A percentile compares a stretch with the other conserved stretches of the same genome.
Conservation (phyloP, 208 protist species). For the Naegleria lovaniensis region DNA sequence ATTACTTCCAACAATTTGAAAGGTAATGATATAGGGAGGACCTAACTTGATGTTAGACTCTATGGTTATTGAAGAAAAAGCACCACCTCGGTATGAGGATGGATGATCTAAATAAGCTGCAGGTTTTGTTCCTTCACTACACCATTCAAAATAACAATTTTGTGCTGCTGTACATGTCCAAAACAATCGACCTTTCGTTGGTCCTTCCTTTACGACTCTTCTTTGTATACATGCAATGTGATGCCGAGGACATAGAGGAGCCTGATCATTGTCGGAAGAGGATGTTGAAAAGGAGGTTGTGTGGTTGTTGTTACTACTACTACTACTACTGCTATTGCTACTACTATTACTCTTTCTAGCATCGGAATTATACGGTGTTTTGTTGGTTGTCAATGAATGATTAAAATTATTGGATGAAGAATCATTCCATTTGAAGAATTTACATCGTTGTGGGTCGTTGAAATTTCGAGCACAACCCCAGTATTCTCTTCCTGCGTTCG, state of each 20-base stretch:
- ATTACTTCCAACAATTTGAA: not conserved
- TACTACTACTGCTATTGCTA: too few species aligned
- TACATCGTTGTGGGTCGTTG: not conserved
- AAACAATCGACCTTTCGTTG: not conserved
- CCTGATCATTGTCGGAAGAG: not conserved
- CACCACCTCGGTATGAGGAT: not conserved
- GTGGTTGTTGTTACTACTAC: too few species aligned
- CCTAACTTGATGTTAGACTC: not conserved
- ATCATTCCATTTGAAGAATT: not conserved
- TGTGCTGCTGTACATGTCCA: not conserved
- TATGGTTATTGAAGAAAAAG: not conserved
- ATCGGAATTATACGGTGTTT: too few species aligned
- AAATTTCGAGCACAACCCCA: not conserved
- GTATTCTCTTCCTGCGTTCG: not conserved
- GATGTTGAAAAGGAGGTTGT: too few species aligned
- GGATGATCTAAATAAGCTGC: not conserved
- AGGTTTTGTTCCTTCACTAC: not conserved
- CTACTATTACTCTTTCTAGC: too few species aligned
- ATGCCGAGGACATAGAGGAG: not conserved
- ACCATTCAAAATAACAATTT: constrained; percentile 4
- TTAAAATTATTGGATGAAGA: too few species aligned
- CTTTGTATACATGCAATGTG: not conserved
- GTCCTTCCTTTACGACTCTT: not conserved
- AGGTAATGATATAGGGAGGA: not conserved
- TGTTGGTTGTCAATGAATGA: too few species aligned